Evolutionary conservation across 805 yeast genomes (phyloP).

Genomic region (Millerago galiae): DNA sequence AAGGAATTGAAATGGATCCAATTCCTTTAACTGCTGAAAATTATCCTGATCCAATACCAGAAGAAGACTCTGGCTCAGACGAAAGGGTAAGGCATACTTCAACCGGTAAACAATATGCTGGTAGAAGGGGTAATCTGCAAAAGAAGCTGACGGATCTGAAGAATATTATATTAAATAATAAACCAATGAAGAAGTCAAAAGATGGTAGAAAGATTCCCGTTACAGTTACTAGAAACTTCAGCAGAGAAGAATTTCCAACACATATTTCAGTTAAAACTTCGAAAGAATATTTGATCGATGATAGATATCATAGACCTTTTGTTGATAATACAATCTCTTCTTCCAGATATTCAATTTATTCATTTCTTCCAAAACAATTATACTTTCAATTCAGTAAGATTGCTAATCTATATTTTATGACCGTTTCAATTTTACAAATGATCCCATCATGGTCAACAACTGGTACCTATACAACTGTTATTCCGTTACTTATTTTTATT

Average conservation of each 20-base stretch:
- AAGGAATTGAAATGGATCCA: slow-evolving; percentile 4
- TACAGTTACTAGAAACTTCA: slow-evolving; percentile 33
- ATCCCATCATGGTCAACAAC: slow-evolving; percentile 97
- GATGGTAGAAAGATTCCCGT: slow-evolving; percentile 78
- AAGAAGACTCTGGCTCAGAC: slow-evolving; percentile 13
- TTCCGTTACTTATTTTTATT: slow-evolving; percentile 82
- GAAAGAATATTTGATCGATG: slow-evolving; percentile 50
- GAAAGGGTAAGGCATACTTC: slow-evolving; percentile 17
- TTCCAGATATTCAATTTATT: slow-evolving; percentile 72
- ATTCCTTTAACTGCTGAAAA: neutral
- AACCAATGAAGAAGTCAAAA: slow-evolving; percentile 44
- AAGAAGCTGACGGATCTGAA: slow-evolving; percentile 19
- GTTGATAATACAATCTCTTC: slow-evolving; percentile 70
- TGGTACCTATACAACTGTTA: slow-evolving; percentile 88
- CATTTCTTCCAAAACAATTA: slow-evolving; percentile 84
- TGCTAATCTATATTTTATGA: slow-evolving; percentile 86
- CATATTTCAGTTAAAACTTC: slow-evolving; percentile 16
- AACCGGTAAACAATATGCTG: slow-evolving; percentile 13
- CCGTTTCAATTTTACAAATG: slow-evolving; percentile 89
- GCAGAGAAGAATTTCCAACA: slow-evolving; percentile 26
- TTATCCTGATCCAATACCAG: neutral
- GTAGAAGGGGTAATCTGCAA: slow-evolving; percentile 19
- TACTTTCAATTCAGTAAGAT: slow-evolving; percentile 87
- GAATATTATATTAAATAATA: slow-evolving; percentile 39
- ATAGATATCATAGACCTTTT: slow-evolving; percentile 58